Conservation (phyloP, 2,329 filamentous ascomycete genomes). For the Apiospora rasikravindrae region DNA sequence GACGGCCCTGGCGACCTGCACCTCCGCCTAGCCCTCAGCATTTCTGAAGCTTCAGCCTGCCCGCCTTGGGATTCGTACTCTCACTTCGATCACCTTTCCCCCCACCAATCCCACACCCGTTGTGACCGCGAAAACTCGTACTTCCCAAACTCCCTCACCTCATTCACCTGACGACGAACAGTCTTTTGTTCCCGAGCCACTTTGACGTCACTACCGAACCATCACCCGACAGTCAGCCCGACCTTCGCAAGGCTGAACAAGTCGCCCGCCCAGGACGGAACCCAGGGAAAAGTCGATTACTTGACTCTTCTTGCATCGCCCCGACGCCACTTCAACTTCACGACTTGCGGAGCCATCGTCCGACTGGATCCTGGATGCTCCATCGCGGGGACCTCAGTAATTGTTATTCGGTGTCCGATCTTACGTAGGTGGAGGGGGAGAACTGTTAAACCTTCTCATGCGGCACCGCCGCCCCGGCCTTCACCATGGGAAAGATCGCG, state of each 20-base stretch:
- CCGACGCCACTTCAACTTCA: background rate
- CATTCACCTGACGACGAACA: background rate
- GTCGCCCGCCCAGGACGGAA: slow-evolving; percentile 3
- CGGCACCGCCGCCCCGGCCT: slow-evolving; percentile 62
- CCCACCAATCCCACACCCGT: slow-evolving; percentile 2
- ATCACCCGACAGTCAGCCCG: background rate
- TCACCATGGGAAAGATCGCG: slow-evolving; percentile 72
- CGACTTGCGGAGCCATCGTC: background rate
- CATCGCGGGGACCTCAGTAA: background rate
- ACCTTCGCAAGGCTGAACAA: slow-evolving; percentile 17
- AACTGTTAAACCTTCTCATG: slow-evolving; percentile 33
- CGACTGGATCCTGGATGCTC: slow-evolving; percentile 13
- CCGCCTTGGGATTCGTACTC: background rate
- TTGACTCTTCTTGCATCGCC: slow-evolving; percentile 1
- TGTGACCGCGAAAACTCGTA: background rate
- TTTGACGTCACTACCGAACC: slow-evolving; percentile 14
- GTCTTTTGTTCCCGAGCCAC: background rate
- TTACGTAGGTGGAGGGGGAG: slow-evolving; percentile 18
- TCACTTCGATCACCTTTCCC: slow-evolving; percentile 10
- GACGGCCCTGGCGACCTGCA: slow-evolving; percentile 20
- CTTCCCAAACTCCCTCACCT: background rate
- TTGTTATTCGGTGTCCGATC: slow-evolving; percentile 1
- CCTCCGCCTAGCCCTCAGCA: slow-evolving; percentile 19
- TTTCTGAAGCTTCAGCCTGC: slow-evolving; percentile 20
- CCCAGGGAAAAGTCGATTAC: background rate